Evolutionary conservation across 116 monocot species (phyloP).

Genomic region (Trichopus zeylanicus): DNA sequence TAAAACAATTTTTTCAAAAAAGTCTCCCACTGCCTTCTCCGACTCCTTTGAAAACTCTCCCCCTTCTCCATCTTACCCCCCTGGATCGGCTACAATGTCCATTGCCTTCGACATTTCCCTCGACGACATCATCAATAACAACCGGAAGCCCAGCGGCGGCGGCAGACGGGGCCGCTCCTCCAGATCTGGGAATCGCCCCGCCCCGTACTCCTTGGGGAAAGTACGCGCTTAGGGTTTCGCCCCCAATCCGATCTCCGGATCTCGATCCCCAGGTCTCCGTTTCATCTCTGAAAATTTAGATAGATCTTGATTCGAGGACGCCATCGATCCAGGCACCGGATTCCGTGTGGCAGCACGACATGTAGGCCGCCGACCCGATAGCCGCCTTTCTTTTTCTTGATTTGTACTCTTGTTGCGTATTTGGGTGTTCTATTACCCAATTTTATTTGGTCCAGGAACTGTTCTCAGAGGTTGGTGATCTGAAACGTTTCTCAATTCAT

Average conservation of each 20-base stretch:
- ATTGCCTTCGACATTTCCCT: conserved; percentile 67
- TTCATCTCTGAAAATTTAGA: not conserved
- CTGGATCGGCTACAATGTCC: conserved; percentile 27
- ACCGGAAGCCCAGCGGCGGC: conserved; percentile 45
- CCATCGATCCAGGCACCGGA: conserved; percentile 56
- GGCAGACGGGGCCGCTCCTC: conserved; percentile 5
- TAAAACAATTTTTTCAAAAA: no score
- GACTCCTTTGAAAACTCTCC: not conserved
- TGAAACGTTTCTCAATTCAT: conserved; percentile 65
- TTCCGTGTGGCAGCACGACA: conserved; percentile 62
- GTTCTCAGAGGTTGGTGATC: conserved; percentile 88
- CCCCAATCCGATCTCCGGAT: not conserved
- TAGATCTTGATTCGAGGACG: conserved; percentile 17
- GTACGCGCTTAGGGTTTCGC: conserved; percentile 22
- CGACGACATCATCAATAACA: conserved; percentile 85
- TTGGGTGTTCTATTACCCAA: not conserved
- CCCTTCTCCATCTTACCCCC: not conserved
- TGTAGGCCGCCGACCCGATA: conserved; percentile 32
- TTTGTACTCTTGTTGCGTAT: not conserved
- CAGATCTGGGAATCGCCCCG: conserved; percentile 32
- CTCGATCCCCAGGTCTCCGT: not conserved
- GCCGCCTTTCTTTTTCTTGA: conserved; percentile 1
- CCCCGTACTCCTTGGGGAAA: conserved; percentile 48
- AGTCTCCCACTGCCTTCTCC: not conserved
- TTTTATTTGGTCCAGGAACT: conserved; percentile 53